These are phyloP conservation scores for Blastomyces parvus DNA, from an alignment of 2,329 filamentous ascomycete species.

Conservation along the genomic window DNA sequence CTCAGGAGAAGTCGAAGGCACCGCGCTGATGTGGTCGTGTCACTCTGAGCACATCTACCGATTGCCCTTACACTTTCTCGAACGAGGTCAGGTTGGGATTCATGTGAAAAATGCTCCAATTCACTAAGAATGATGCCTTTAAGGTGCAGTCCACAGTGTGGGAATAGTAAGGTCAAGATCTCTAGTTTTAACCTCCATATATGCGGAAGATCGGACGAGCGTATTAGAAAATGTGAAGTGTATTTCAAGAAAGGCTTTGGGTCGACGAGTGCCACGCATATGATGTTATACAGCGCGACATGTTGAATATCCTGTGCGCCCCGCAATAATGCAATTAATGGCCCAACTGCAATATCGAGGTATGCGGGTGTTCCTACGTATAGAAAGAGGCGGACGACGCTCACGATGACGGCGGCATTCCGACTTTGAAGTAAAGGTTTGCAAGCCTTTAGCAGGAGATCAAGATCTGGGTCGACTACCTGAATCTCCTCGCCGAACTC, in stretches of 20 bases:
- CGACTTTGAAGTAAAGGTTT: slow-evolving; percentile 81
- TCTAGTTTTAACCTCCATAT: slow-evolving; percentile 92
- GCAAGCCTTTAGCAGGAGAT: slow-evolving; percentile 68
- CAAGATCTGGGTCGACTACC: slow-evolving; percentile 69
- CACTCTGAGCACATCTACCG: slow-evolving; percentile 79
- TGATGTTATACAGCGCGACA: slow-evolving; percentile 85
- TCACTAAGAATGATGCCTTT: slow-evolving; percentile 87
- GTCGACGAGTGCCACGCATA: slow-evolving; percentile 71
- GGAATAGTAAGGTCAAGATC: slow-evolving; percentile 81
- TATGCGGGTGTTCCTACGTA: slow-evolving; percentile 74
- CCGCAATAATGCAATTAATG: slow-evolving; percentile 74
- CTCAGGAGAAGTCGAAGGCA: slow-evolving; percentile 75
- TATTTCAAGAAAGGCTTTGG: slow-evolving; percentile 80
- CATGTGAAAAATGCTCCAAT: slow-evolving; percentile 82
- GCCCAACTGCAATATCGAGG: slow-evolving; percentile 65
- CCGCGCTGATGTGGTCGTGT: slow-evolving; percentile 58
- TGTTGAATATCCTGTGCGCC: slow-evolving; percentile 80
- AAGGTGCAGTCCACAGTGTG: slow-evolving; percentile 61
- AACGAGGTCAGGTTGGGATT: slow-evolving; percentile 64
- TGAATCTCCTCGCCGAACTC: slow-evolving; percentile 45
- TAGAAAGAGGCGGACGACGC: slow-evolving; percentile 74
- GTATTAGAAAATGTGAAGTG: slow-evolving; percentile 79
- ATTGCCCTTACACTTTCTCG: slow-evolving; percentile 87
- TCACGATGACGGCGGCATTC: slow-evolving; percentile 84
- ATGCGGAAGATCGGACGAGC: slow-evolving; percentile 64